phyloP scores from a whole-genome alignment of 805 yeast genomes.

The Nakazawaea sp. region DNA sequence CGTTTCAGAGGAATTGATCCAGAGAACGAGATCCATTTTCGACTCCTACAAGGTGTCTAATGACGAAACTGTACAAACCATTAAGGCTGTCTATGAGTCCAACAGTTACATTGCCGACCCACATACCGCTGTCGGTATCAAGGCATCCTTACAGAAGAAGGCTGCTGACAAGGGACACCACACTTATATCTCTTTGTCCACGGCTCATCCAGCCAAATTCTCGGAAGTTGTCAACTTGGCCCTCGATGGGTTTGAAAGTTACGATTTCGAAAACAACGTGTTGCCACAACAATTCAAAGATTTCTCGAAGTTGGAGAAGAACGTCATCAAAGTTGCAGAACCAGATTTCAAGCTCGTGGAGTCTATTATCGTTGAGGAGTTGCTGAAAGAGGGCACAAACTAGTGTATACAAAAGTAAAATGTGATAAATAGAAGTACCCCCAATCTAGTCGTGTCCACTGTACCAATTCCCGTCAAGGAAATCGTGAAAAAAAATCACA shows the following conservation, averaged over 20 bases:
- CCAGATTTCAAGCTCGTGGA: constrained; percentile 74
- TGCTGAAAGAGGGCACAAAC: constrained; percentile 47
- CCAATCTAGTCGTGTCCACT: not conserved
- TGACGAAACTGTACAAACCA: constrained; percentile 71
- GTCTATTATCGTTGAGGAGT: constrained; percentile 64
- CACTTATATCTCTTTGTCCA: constrained; percentile 68
- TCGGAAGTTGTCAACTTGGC: constrained; percentile 92
- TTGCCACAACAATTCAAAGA: constrained; percentile 81
- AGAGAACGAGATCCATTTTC: constrained; percentile 62
- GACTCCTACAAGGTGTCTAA: constrained; percentile 77
- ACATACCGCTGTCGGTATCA: constrained; percentile 92
- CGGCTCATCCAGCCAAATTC: constrained; percentile 99
- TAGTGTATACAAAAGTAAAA: not conserved
- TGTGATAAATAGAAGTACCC: not conserved
- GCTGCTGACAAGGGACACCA: constrained; percentile 37
- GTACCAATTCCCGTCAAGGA: too few species aligned
- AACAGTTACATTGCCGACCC: constrained; percentile 87
- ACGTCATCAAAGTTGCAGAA: constrained; percentile 61
- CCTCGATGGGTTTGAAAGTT: constrained; percentile 54
- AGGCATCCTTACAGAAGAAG: constrained; percentile 62
- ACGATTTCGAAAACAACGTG: constrained; percentile 83
- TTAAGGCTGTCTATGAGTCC: constrained; percentile 57
- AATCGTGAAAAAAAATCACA: too few species aligned
- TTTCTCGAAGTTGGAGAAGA: constrained; percentile 65
- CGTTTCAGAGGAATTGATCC: constrained; percentile 59